Base-by-base conservation (phyloP, 257 asterid species). In the Gardenia jasminoides region DNA sequence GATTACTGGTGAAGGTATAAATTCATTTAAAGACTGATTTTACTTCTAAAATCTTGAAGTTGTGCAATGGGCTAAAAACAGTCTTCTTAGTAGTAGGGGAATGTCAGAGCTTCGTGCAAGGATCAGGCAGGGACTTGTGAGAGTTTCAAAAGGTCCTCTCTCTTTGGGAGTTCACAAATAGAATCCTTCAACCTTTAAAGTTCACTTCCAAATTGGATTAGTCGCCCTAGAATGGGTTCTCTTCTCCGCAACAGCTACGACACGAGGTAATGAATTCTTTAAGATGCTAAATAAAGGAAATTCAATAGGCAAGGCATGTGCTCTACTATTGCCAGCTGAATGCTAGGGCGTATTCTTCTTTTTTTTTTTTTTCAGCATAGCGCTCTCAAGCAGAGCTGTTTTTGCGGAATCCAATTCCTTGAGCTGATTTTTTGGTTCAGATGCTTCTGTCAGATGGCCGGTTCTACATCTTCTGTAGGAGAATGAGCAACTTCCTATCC, bases 1-100 rank as follows among this genome's bases (percentile, higher is more conserved):
- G 94, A 87, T 82, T 90, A 85, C 80, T 90, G 94, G 92, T 89
- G 76, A 83, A 82, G 64, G 31, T 67, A 22, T 26, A 7, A 16
- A 43, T 59, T 61, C 16, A 47, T 56, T 48, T 36, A 2, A 11
- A 30, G 70, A 75, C 24, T 75, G 13, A 43, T 39, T 47, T 74
- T 0, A 6, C n/a, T 10, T 36, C 0, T 58, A 44, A 6, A 6
- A 20, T 43, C 59, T 41, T 59, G 22, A 15, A 58, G 58, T 41
- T 43, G 41, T 74, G 6, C 56, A 44, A 36, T 12, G 39, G 36
- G 33, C 39, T n/a, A 17, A 28, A 16, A 72, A 15, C 17, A 48
- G 19, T 50, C 30, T 15, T 39, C 12, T 50, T n/a, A 72, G 41
- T 43, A 50, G 5, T 64, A 6, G 26, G 67, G 67, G 33, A 33